Percentiles rank a stretch among this genome's conserved stretches.
These are phyloP conservation scores for Zymoseptoria crescenta DNA, from an alignment of 2,329 filamentous ascomycete genomes.

Conservation along the genomic window DNA sequence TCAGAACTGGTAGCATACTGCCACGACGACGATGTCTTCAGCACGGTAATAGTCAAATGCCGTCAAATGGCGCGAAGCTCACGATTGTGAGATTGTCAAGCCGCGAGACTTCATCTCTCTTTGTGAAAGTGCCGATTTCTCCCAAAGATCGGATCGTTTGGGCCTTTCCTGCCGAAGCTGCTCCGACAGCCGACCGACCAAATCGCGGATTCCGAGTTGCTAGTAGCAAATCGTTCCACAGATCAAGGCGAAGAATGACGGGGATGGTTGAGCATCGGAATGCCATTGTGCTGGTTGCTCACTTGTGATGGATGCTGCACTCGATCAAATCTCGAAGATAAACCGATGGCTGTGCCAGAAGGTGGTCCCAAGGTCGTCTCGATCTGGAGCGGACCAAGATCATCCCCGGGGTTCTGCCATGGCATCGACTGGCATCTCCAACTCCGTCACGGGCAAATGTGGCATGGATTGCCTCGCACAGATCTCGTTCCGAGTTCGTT, in stretches of 20 bases:
- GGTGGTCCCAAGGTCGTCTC: background rate
- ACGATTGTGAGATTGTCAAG: no score
- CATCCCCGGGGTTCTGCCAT: background rate
- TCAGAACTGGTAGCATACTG: background rate
- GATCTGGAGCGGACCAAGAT: background rate
- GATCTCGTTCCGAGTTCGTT: background rate
- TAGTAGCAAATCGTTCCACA: background rate
- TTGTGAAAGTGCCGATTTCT: background rate
- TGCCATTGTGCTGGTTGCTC: background rate
- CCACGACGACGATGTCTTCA: background rate
- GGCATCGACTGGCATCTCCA: background rate
- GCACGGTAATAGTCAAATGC: background rate
- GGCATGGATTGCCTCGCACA: background rate
- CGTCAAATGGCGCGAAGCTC: background rate
- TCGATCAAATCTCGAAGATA: background rate
- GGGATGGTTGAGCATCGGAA: background rate
- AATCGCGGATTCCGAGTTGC: background rate
- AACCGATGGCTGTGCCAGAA: background rate
- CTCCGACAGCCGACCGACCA: background rate
- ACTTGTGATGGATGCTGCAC: background rate
- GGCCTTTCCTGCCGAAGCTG: background rate
- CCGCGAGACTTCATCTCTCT: background rate
- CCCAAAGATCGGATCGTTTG: background rate
- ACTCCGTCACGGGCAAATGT: background rate
- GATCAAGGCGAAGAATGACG: background rate